These are phyloP conservation scores for Pseudogymnoascus sp. DNA, from an alignment of 2,329 filamentous ascomycete species.

Conservation along the genomic window DNA sequence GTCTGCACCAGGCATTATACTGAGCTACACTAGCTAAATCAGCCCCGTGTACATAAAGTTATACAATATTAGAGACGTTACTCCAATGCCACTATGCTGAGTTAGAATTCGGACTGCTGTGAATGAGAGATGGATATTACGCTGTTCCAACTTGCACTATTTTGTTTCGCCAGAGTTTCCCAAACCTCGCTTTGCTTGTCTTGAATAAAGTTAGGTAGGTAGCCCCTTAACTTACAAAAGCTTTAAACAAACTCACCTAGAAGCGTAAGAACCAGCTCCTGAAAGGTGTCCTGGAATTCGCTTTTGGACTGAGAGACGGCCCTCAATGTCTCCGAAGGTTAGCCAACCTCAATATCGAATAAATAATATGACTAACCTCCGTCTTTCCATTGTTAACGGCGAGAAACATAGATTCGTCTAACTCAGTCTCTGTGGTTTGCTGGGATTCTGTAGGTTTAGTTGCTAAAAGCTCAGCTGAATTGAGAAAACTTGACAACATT, in stretches of 20 bases:
- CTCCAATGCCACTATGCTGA: slow-evolving; percentile 17
- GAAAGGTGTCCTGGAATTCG: slow-evolving; percentile 13
- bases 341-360: background rate
- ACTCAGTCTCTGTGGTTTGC: slow-evolving; percentile 7
- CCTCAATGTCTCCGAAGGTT: slow-evolving; percentile 11
- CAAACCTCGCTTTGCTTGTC: slow-evolving; percentile 13
- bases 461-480: slow-evolving; percentile 26
- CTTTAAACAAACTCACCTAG: slow-evolving; percentile 13
- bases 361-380: slow-evolving; percentile 13
- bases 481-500: slow-evolving; percentile 23
- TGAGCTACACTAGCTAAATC: slow-evolving; percentile 19
- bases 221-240: background rate
- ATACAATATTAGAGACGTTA: slow-evolving; percentile 8
- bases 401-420: slow-evolving; percentile 11
- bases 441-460: slow-evolving; percentile 9
- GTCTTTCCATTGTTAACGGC: slow-evolving; percentile 9
- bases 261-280: slow-evolving; percentile 12
- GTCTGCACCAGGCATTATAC: slow-evolving; percentile 27
- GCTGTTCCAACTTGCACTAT: slow-evolving; percentile 5
- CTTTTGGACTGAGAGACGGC: slow-evolving; percentile 7
- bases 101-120: slow-evolving; percentile 11
- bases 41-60: background rate
- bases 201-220: slow-evolving; percentile 10
- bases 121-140: slow-evolving; percentile 9
- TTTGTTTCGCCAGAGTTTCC: slow-evolving; percentile 13